A percentile compares a stretch with the other conserved stretches of the same genome.
Evolutionary conservation across 2,329 filamentous ascomycete species (phyloP).

Genomic region (Microdochium nivale): DNA sequence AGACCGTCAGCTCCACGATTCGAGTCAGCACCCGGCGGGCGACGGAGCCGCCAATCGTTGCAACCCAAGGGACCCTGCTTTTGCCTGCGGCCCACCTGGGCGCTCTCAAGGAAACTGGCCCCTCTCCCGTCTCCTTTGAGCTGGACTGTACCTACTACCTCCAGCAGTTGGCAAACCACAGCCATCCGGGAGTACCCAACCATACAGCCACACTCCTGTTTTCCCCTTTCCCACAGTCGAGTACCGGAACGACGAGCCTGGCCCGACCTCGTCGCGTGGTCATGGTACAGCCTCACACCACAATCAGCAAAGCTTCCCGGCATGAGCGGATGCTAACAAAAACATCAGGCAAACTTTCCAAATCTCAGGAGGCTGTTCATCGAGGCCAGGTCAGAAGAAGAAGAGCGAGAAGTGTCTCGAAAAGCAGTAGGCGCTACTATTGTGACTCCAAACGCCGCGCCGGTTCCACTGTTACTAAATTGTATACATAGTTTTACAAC

Average conservation of each 20-base stretch:
- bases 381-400: conserved; percentile 83
- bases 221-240: too few relatives aligned
- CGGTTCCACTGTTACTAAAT: background rate
- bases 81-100: too few relatives aligned
- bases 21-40: too few relatives aligned
- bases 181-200: too few relatives aligned
- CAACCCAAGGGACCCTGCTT: too few relatives aligned
- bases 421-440: conserved; percentile 61
- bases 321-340: background rate
- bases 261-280: too few relatives aligned
- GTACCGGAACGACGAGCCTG: too few relatives aligned
- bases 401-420: conserved; percentile 89
- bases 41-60: too few relatives aligned
- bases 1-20: too few relatives aligned
- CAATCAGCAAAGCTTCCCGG: background rate
- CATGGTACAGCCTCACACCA: background rate
- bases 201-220: background rate
- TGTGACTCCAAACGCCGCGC: conserved; percentile 1
- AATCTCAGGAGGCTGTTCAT: conserved; percentile 96
- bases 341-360: conserved; percentile 63
- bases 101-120: too few relatives aligned
- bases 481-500: conserved; percentile 80
- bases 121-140: too few relatives aligned
- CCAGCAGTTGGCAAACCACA: background rate
- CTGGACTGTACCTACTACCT: too few relatives aligned